These are phyloP conservation scores for Cercospora canescens DNA, from an alignment of 2,329 filamentous ascomycete genomes.

Conservation along the genomic window DNA sequence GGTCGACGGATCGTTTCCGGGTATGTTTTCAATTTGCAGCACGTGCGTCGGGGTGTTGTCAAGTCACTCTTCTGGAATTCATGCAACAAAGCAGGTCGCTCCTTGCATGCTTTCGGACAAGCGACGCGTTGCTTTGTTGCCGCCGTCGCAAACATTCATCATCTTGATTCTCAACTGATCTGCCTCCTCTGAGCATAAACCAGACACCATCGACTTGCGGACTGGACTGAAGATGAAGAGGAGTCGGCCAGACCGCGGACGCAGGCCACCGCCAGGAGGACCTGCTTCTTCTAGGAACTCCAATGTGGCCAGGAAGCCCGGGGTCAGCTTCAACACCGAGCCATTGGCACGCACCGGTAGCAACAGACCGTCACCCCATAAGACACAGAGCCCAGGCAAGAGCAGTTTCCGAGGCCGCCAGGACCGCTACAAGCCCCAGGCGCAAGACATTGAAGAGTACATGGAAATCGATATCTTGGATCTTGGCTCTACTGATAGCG, in stretches of 20 bases:
- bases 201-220: background rate
- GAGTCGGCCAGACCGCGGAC: background rate
- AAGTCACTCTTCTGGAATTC: background rate
- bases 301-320: background rate
- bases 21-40: background rate
- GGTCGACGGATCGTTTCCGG: background rate
- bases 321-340: background rate
- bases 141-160: background rate
- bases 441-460: background rate
- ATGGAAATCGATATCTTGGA: background rate
- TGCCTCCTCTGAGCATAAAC: background rate
- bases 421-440: background rate
- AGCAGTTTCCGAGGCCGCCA: background rate
- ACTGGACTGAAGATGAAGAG: background rate
- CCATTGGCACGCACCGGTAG: background rate
- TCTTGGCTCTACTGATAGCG: background rate
- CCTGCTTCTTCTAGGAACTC: background rate
- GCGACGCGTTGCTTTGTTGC: background rate
- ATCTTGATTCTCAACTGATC: background rate
- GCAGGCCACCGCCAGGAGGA: background rate
- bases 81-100: background rate
- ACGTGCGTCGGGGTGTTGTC: background rate
- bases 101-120: constrained; percentile 5
- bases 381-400: background rate
- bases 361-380: background rate